Evolutionary conservation across 202 grass and related monocot species (phyloP).

Genomic region (Hordeum pubiflorum): DNA sequence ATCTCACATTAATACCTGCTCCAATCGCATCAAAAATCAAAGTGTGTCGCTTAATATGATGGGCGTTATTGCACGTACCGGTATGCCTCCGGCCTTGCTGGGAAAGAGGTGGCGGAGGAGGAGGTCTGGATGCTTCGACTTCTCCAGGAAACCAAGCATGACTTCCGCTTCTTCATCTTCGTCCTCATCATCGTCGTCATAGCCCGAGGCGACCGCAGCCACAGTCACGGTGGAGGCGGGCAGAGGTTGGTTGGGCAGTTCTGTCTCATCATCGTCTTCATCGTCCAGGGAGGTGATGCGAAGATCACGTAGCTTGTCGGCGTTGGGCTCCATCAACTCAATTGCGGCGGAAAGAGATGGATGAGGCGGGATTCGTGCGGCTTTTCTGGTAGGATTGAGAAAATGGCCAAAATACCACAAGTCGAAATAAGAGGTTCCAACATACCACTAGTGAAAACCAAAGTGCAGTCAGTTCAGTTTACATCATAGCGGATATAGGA

Average conservation of each 20-base stretch:
- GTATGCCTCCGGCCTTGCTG: slow-evolving; percentile 66
- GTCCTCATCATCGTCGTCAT: slow-evolving; percentile 33
- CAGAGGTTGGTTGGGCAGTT: neutral
- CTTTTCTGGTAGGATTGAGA: neutral
- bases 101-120: slow-evolving; percentile 73
- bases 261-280: slow-evolving; percentile 29
- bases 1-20: neutral
- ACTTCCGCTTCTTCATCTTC: slow-evolving; percentile 41
- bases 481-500: neutral
- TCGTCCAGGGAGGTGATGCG: slow-evolving; percentile 44
- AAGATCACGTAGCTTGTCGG: slow-evolving; percentile 29
- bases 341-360: slow-evolving; percentile 15
- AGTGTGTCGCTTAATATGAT: neutral
- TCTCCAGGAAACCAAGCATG: slow-evolving; percentile 47
- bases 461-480: neutral
- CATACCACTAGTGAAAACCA: neutral
- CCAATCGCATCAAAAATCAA: neutral
- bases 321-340: slow-evolving; percentile 26
- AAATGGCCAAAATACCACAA: neutral
- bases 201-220: neutral
- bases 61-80: slow-evolving; percentile 17
- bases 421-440: neutral
- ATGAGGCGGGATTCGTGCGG: neutral
- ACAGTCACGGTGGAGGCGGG: neutral
- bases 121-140: slow-evolving; percentile 30